Base-by-base conservation (phyloP, 139 green algal genomes). In the Picochlorum sp. region DNA sequence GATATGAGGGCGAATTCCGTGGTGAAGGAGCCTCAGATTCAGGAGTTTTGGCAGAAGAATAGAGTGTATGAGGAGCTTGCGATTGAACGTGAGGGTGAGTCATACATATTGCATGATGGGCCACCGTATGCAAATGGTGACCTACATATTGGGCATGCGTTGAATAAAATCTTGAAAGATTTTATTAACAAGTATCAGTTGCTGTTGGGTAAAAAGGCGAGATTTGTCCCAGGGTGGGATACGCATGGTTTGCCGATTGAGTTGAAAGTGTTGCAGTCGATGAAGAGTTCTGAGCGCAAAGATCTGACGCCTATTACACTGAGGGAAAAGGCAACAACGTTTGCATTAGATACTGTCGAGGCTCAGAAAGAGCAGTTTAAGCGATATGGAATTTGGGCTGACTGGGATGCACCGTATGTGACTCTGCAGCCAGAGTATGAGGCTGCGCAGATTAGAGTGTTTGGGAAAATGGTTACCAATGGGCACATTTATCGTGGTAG, bases 121-220 rank as follows among this genome's bases (percentile, higher is more conserved):
- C 94, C 94, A 7, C 94, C 94, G 2, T 99, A 99, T 62, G 94
- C 94, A 56, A 99, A 99, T 78, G 94, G 94, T 21, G 88, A 96
- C 74, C 81, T 97, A 26, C 92, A 98, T 85, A 95, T 96, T 51
- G 92, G 94, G 15, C 94, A 99, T 72, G 94, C 94, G 1, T 80
- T 99, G 24, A 99, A 99, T 83, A 99, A 99, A 64, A 86, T 97
- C 56, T 75, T 99, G 21, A 99, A 99, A 77, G 92, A 98, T 82
- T 84, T 99, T 63, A 90, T 80, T 41, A 82, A 85, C 56, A 28
- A 21, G 11, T 89, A 84, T 69, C 77, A 89, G 65, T 81, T 95
- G 62, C 68, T 87, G 46, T 74, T 70, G 58, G 85, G 85, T n/a
- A 70, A 75, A 16, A 75, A 71, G 52, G 89, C 84, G 14, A 79